Conservation (phyloP, 257 asterid genomes). For the Capsicum chinense region DNA sequence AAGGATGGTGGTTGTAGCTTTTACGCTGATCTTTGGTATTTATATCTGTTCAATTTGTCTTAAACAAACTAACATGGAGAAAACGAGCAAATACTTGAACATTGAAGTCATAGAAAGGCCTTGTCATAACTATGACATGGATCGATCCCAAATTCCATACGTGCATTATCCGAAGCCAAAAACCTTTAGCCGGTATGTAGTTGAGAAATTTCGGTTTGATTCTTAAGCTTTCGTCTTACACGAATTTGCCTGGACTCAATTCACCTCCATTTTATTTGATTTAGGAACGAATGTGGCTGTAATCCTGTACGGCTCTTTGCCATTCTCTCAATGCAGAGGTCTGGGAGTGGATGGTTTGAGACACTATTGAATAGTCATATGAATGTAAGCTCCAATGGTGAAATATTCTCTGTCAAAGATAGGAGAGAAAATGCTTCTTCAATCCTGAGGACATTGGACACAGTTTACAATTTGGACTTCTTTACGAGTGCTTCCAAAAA, state of each 20-base stretch:
- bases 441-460: slow-evolving; percentile 61
- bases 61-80: slow-evolving; percentile 53
- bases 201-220: background rate
- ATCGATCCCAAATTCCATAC: slow-evolving; percentile 61
- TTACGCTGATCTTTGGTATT: slow-evolving; percentile 70
- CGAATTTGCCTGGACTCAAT: background rate
- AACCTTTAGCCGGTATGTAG: slow-evolving; percentile 75
- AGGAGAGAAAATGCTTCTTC: slow-evolving; percentile 73
- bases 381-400: slow-evolving; percentile 92
- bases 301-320: slow-evolving; percentile 81
- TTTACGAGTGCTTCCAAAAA: slow-evolving; percentile 89
- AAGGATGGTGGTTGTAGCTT: slow-evolving; percentile 68
- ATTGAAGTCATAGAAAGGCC: slow-evolving; percentile 45
- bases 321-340: slow-evolving; percentile 90
- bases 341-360: slow-evolving; percentile 99
- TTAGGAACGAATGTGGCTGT: slow-evolving; percentile 81
- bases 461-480: slow-evolving; percentile 82
- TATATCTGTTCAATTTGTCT: slow-evolving; percentile 78
- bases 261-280: background rate
- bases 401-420: slow-evolving; percentile 71
- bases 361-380: slow-evolving; percentile 83
- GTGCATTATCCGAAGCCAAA: slow-evolving; percentile 82
- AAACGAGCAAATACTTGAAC: slow-evolving; percentile 40
- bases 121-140: slow-evolving; percentile 42
- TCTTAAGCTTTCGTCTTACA: background rate